phyloP scores from a whole-genome alignment of 306 rosid species.

The Glycine latifolia region DNA sequence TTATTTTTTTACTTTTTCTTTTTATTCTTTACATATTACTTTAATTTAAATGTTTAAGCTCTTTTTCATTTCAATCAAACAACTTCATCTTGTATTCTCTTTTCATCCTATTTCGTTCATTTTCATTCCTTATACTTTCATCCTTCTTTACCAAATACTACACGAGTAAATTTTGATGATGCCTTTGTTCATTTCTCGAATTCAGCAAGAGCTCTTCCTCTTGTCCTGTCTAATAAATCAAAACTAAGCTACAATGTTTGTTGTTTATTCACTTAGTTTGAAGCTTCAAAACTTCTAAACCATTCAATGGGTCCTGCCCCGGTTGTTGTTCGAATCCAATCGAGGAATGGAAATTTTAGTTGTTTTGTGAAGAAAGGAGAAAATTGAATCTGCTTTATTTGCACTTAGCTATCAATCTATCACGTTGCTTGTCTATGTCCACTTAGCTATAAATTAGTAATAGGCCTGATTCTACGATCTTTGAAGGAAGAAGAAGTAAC shows the following conservation, averaged over 20 bases:
- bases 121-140: too few relatives aligned
- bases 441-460: too few relatives aligned
- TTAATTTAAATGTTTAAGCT: too few relatives aligned
- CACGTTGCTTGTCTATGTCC: conserved; percentile 49
- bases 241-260: conserved; percentile 34
- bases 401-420: neutral
- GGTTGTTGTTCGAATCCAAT: conserved; percentile 48
- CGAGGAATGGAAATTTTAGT: conserved; percentile 46
- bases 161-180: conserved; percentile 45
- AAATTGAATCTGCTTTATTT: conserved; percentile 83
- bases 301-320: conserved; percentile 47
- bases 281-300: conserved; percentile 30
- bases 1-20: too few relatives aligned
- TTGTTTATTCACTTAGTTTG: conserved; percentile 32
- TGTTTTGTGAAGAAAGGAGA: conserved; percentile 48
- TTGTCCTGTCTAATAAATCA: conserved; percentile 34
- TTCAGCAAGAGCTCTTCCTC: conserved; percentile 43
- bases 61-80: too few relatives aligned
- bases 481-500: conserved; percentile 45
- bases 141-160: too few relatives aligned
- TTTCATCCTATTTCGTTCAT: too few relatives aligned
- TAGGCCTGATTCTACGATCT: conserved; percentile 55
- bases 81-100: too few relatives aligned
- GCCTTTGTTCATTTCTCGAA: conserved; percentile 40
- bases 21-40: too few relatives aligned